These are phyloP conservation scores for Aspergillus sp. DNA, from an alignment of 2,329 filamentous ascomycete genomes.

Conservation along the genomic window DNA sequence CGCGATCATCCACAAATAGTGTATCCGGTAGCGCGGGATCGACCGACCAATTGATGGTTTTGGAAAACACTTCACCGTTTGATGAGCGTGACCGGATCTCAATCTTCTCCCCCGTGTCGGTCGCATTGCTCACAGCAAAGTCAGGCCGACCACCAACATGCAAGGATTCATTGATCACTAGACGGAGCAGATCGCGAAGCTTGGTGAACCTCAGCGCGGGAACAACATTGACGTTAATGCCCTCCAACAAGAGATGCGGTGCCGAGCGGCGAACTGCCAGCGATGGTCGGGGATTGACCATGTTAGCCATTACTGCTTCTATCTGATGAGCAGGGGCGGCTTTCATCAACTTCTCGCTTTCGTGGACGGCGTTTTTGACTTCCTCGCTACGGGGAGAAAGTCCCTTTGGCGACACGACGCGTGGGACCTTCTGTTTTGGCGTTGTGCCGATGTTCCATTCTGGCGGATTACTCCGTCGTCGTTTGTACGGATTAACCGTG, in stretches of 20 bases:
- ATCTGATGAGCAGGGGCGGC: constrained; percentile 38
- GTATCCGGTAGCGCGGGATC: constrained; percentile 49
- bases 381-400: constrained; percentile 43
- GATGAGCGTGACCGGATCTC: constrained; percentile 48
- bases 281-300: constrained; percentile 39
- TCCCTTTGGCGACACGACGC: constrained; percentile 35
- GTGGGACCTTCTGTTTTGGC: constrained; percentile 40
- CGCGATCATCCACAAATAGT: constrained; percentile 60
- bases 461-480: constrained; percentile 45
- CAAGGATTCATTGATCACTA: constrained; percentile 52
- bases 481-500: constrained; percentile 47
- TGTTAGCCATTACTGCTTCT: constrained; percentile 44
- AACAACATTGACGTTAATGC: constrained; percentile 37
- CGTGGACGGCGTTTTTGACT: constrained; percentile 45
- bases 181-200: constrained; percentile 48
- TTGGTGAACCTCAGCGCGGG: constrained; percentile 46
- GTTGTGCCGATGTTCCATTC: constrained; percentile 38
- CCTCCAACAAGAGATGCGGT: constrained; percentile 39
- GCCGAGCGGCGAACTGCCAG: constrained; percentile 40
- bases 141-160: constrained; percentile 52
- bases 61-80: constrained; percentile 47
- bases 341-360: constrained; percentile 45
- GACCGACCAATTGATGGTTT: constrained; percentile 52
- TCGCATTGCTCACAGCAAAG: constrained; percentile 48
- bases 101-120: constrained; percentile 48